Percentiles rank a stretch among this genome's conserved stretches.
These are phyloP conservation scores for Huntiella decipiens DNA, from an alignment of 2,329 filamentous ascomycete genomes.

Conservation along the genomic window DNA sequence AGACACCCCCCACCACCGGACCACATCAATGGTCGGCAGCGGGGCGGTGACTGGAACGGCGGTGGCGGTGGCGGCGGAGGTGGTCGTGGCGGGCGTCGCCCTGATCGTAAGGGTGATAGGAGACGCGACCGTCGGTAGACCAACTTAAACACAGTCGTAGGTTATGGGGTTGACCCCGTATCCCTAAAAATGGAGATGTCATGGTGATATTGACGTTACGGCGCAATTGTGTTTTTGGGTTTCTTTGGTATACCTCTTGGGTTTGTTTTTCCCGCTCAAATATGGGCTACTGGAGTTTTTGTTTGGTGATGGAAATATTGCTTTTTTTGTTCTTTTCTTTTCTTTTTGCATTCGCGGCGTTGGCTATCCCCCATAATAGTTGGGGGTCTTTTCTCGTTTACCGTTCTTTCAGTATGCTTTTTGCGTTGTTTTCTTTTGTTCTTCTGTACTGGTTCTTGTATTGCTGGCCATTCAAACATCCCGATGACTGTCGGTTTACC, in stretches of 20 bases:
- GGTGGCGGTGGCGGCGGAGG: background rate
- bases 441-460: background rate
- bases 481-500: background rate
- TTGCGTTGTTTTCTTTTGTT: background rate
- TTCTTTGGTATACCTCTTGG: no score
- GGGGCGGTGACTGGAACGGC: background rate
- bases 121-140: constrained; percentile 6
- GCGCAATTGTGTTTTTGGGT: no score
- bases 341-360: background rate
- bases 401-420: background rate
- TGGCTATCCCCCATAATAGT: background rate
- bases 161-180: no score
- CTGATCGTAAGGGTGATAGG: constrained; percentile 6
- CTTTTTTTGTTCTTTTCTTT: background rate
- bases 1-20: constrained; percentile 8
- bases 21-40: background rate
- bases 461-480: background rate
- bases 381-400: background rate
- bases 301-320: no score
- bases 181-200: no score
- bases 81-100: background rate
- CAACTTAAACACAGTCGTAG: no score
- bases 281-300: no score
- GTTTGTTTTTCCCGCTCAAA: no score
- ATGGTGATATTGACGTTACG: no score